These are phyloP conservation scores for Trametopsis cervina DNA, from an alignment of 768 basidiomycete species.

Conservation along the genomic window DNA sequence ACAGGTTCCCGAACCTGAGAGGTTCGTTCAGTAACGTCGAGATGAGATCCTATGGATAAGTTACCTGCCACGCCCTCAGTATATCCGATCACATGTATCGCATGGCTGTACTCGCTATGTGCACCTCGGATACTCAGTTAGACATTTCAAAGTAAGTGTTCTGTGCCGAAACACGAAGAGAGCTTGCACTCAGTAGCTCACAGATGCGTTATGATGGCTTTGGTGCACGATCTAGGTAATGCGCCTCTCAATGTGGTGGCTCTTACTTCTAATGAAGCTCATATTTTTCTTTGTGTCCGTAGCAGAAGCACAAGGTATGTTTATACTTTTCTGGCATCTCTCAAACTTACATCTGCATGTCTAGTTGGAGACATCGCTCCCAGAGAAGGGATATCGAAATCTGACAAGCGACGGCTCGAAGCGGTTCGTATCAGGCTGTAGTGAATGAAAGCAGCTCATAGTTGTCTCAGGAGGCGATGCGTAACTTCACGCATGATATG, in stretches of 20 bases:
- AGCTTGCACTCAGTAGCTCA: neutral
- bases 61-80: conserved; percentile 28
- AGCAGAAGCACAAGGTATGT: conserved; percentile 73
- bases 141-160: conserved; percentile 62
- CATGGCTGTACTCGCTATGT: conserved; percentile 93
- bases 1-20: conserved; percentile 85
- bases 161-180: neutral
- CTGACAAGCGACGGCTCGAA: conserved; percentile 75
- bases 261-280: too few relatives aligned
- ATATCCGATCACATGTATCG: conserved; percentile 98
- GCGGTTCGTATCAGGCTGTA: conserved; percentile 33
- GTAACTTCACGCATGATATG: conserved; percentile 85
- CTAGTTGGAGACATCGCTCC: conserved; percentile 93
- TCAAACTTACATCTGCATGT: neutral
- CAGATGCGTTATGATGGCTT: conserved; percentile 82
- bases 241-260: too few relatives aligned
- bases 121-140: conserved; percentile 64
- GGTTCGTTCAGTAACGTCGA: conserved; percentile 47
- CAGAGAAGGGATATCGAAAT: conserved; percentile 75
- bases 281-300: neutral
- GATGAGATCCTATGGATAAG: neutral
- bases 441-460: neutral
- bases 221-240: conserved; percentile 77
- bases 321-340: neutral
- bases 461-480: conserved; percentile 70